phyloP scores from a whole-genome alignment of 2,329 filamentous ascomycete genomes.

The Xylaria sp. region DNA sequence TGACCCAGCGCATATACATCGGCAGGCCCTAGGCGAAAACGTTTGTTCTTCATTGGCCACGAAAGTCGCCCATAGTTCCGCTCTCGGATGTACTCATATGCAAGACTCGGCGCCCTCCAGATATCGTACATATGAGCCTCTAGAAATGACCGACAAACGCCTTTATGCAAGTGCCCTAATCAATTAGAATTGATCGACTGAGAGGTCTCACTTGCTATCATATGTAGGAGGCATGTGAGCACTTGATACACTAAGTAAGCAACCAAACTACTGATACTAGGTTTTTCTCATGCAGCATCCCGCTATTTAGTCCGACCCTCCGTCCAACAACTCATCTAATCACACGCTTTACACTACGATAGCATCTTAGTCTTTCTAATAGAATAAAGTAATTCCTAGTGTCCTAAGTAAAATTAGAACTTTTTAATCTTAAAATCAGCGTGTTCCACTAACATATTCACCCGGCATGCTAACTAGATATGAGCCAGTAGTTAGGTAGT shows the following conservation, averaged over 20 bases:
- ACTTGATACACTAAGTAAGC: neutral
- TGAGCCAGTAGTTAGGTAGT: too few relatives aligned
- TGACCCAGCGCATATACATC: slow-evolving; percentile 10
- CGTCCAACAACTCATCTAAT: too few relatives aligned
- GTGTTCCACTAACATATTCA: too few relatives aligned
- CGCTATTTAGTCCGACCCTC: too few relatives aligned
- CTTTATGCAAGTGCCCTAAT: neutral
- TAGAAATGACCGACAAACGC: slow-evolving; percentile 5
- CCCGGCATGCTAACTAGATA: too few relatives aligned
- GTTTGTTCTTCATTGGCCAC: slow-evolving; percentile 14
- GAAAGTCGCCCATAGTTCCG: slow-evolving; percentile 7
- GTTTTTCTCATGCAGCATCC: neutral
- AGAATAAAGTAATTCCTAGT: too few relatives aligned
- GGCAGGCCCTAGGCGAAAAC: neutral
- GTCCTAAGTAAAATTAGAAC: too few relatives aligned
- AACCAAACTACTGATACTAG: neutral
- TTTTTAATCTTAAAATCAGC: too few relatives aligned
- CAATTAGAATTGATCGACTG: neutral
- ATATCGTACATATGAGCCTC: neutral
- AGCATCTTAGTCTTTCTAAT: too few relatives aligned
- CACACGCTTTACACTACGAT: too few relatives aligned
- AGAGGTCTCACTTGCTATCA: neutral
- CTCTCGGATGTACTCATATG: slow-evolving; percentile 32
- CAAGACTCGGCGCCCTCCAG: neutral
- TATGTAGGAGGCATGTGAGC: neutral